These are phyloP conservation scores for Byssochlamys sp. DNA, from an alignment of 2,329 filamentous ascomycete genomes.

Conservation along the genomic window DNA sequence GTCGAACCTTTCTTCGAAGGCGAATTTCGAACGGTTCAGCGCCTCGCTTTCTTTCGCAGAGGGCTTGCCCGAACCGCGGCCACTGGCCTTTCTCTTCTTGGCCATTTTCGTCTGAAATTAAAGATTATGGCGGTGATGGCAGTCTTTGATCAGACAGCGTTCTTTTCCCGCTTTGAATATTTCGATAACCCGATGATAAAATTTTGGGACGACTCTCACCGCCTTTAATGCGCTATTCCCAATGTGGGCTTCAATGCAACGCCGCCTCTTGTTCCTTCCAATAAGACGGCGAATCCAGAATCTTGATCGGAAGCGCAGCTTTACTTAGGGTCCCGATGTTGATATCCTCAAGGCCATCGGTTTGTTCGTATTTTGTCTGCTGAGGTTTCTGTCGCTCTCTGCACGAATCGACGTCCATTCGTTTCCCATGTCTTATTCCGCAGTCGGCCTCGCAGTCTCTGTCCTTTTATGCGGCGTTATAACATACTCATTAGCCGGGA, in stretches of 20 bases:
- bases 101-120: constrained; percentile 34
- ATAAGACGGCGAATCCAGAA: background rate
- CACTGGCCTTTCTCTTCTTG: constrained; percentile 60
- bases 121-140: constrained; percentile 2
- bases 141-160: background rate
- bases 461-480: constrained; percentile 24
- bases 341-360: background rate
- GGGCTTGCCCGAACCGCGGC: constrained; percentile 30
- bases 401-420: constrained; percentile 2
- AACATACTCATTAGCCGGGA: constrained; percentile 25
- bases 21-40: constrained; percentile 25
- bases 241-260: background rate
- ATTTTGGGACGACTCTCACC: constrained; percentile 4
- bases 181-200: constrained; percentile 1
- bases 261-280: constrained; percentile 2
- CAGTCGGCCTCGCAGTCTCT: constrained; percentile 19
- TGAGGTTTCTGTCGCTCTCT: background rate
- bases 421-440: constrained; percentile 14
- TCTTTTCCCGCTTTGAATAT: background rate
- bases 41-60: constrained; percentile 23
- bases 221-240: background rate
- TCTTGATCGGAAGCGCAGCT: constrained; percentile 14
- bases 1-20: constrained; percentile 63
- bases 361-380: background rate
- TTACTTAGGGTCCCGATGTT: background rate